Base-by-base conservation (phyloP, 2,329 filamentous ascomycete genomes). In the Diaporthe capsici region DNA sequence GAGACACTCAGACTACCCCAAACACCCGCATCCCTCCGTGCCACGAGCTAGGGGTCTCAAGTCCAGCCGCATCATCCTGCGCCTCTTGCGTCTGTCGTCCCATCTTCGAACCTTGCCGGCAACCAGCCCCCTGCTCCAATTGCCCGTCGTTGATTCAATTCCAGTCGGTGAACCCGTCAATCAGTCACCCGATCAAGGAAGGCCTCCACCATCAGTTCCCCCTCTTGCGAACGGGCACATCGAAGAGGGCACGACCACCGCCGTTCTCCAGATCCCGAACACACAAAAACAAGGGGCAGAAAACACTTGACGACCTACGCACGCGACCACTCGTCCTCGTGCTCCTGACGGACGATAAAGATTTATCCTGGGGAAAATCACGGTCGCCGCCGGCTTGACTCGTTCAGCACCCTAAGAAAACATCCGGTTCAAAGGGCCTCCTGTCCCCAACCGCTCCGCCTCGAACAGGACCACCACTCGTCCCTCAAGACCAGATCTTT, bases 1-100 rank as follows among this genome's bases (percentile, higher is more conserved):
- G 80, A 82, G 80, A 82, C 80, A 81, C 77, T 77, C 70, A 61
- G 75, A 77, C 74, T 77, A 76, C 73, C 76, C 75, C 61, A 73
- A 75, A 77, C 73, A 73, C 76, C 73, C 75, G 72, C 58, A 25
- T 73, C 74, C 73, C 75, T 31, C 76, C 76, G 75, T 77, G 60
- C 71, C 57, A 77, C 76, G 72, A 74, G 79, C 78, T 77, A 79
- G 77, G 77, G 78, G 77, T 72, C 76, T 75, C 73, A 73, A 55
- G 47, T 65, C 47, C 28, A 63, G 44, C 58, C 71, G 71, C 71
- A 63, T 76, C 72, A 51, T 63, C 68, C 65, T 51, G 75, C 74
- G 74, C 77, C 72, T 70, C 65, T 42, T 42, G 58, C 71, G 71
- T 72, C 57, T 58, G 71, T 57, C 71, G 53, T 76, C 68, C 39